Evolutionary conservation across 495 filamentous ascomycete species (phyloP).

Genomic region (Oidiodendron maius): DNA sequence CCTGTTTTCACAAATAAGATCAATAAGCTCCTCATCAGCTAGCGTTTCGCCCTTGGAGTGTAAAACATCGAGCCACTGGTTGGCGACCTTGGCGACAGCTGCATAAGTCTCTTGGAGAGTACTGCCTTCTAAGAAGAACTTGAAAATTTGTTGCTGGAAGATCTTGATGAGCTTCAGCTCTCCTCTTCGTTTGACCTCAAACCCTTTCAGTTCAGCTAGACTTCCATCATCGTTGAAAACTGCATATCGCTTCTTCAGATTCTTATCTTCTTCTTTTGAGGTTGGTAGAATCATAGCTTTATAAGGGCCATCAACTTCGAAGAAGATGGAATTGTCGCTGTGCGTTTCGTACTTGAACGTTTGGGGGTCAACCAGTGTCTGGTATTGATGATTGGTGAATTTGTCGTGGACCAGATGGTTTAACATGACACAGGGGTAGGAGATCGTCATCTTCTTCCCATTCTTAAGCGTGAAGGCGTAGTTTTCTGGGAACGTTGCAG

Average conservation of each 20-base stretch:
- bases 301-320: slow-evolving; percentile 98
- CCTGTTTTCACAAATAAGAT: slow-evolving; percentile 97
- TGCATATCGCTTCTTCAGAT: slow-evolving; percentile 98
- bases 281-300: slow-evolving; percentile 95
- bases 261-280: slow-evolving; percentile 98
- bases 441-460: slow-evolving; percentile 91
- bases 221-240: slow-evolving; percentile 98
- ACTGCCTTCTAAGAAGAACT: slow-evolving; percentile 91
- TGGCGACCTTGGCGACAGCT: slow-evolving; percentile 90
- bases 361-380: slow-evolving; percentile 71
- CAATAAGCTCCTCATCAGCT: slow-evolving; percentile 94
- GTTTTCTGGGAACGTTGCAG: slow-evolving; percentile 94
- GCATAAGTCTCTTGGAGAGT: slow-evolving; percentile 85
- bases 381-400: slow-evolving; percentile 97
- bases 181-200: slow-evolving; percentile 96
- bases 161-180: slow-evolving; percentile 99
- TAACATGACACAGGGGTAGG: slow-evolving; percentile 98
- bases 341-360: slow-evolving; percentile 89
- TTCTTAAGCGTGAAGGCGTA: slow-evolving; percentile 90
- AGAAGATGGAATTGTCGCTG: slow-evolving; percentile 98
- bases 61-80: slow-evolving; percentile 92
- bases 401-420: slow-evolving; percentile 94
- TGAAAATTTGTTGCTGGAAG: slow-evolving; percentile 98
- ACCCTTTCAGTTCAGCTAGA: slow-evolving; percentile 95
- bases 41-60: slow-evolving; percentile 79